Base-by-base conservation (phyloP, 2,329 filamentous ascomycete species). In the Colletotrichum lentis region DNA sequence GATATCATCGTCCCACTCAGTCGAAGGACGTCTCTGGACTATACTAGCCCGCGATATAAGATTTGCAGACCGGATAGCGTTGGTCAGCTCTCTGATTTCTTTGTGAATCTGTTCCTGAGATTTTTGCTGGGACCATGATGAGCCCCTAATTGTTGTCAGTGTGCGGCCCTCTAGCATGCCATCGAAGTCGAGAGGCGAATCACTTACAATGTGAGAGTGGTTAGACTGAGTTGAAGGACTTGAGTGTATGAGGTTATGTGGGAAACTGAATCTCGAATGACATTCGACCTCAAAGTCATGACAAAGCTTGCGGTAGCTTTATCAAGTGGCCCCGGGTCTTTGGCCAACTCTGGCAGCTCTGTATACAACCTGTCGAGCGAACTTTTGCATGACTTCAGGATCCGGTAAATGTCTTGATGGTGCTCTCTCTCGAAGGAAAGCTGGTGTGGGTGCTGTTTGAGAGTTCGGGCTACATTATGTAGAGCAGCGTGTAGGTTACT, bases 211-310 rank as follows among this genome's bases (percentile, higher is more conserved):
- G 74, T 73, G n/a, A 77, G 53, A 4, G 73, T 75, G 14, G 63
- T 72, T 1, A 76, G 46, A 64, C 75, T 76, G 10, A 77, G 54
- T 16, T 76, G 71, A 11, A 76, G 65, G 20, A 76, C 56, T 49
- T 71, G 70, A 20, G 73, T 74, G 27, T 74, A 73, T 10, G 73
- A 74, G 14, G 44, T 70, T 43, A 77, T 73, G 20, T 72, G 73
- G 18, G 70, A 71, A 11, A 72, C 44, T 1, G 74, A 66, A 8
- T 74, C 69, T 37, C 71, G 69, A 4, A 73, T 69, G 4, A 73
- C 71, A 12, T 71, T 62, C 22, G 69, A 65, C 50, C 74, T 75
- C 4, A 76, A 20, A 3, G 63, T 71, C 50, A 69, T 70, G 18
- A 67, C 55, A 10, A 76, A 65, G 55, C 63, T 73, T 2, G 64